Percentiles rank a stretch among this genome's conserved stretches.
These are phyloP conservation scores for Cryphonectria nitschkei DNA, from an alignment of 2,329 filamentous ascomycete genomes.

Conservation along the genomic window DNA sequence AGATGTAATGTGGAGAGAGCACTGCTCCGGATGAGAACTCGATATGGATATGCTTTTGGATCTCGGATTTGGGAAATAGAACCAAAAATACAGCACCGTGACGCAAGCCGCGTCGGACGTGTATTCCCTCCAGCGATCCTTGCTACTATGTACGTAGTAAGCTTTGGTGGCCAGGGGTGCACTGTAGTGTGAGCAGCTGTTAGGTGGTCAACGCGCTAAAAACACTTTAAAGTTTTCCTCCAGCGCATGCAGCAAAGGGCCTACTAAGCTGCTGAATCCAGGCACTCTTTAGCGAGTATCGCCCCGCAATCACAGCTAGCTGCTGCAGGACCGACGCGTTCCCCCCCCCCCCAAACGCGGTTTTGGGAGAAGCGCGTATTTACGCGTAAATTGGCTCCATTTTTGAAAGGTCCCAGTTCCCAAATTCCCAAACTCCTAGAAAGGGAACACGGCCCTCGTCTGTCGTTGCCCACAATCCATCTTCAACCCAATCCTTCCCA, in stretches of 20 bases:
- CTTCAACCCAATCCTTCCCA: neutral
- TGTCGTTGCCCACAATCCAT: neutral
- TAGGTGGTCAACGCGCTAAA: neutral
- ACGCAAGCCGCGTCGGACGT: constrained; percentile 19
- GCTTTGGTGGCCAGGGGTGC: neutral
- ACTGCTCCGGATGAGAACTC: neutral
- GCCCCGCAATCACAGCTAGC: neutral
- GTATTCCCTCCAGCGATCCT: neutral
- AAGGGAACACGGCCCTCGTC: neutral
- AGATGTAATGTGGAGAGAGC: neutral
- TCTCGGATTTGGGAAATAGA: neutral
- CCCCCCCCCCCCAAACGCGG: neutral
- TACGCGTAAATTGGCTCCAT: constrained; percentile 24
- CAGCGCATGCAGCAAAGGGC: neutral
- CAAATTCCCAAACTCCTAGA: neutral
- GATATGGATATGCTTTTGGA: neutral
- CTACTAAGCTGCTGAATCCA: neutral
- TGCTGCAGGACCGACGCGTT: neutral
- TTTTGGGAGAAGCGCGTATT: constrained; percentile 3
- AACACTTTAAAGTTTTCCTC: neutral
- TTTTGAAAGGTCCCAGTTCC: constrained; percentile 5
- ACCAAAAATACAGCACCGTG: neutral
- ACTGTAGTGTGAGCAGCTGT: neutral
- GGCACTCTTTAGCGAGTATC: neutral
- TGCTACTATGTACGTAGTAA: neutral